Conservation (phyloP, 352 stramenopile species). For the Pythium phragmitis region DNA sequence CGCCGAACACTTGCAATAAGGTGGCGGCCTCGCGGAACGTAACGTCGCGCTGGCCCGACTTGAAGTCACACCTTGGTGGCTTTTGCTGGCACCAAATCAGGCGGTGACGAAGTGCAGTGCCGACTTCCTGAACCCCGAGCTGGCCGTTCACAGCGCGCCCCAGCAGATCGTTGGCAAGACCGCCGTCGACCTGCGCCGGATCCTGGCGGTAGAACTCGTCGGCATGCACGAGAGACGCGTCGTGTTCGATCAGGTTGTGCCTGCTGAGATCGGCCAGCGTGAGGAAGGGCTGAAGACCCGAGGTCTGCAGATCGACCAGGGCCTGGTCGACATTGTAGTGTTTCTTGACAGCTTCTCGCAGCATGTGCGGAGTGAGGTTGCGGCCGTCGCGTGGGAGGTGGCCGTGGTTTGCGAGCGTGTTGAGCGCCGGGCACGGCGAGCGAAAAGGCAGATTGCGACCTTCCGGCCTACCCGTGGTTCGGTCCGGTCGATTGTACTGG, state of each 20-base stretch:
- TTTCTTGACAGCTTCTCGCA: constrained; percentile 30
- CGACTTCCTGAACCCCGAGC: constrained; percentile 11
- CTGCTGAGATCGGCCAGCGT: constrained; percentile 39
- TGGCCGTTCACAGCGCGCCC: constrained; percentile 6
- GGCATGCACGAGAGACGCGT: constrained; percentile 43
- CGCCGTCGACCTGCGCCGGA: constrained; percentile 31
- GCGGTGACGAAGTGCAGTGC: constrained; percentile 1
- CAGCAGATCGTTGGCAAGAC: constrained; percentile 36
- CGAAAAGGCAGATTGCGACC: neutral
- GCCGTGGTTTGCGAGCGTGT: constrained; percentile 45
- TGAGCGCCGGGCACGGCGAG: constrained; percentile 50
- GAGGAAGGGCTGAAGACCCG: constrained; percentile 32
- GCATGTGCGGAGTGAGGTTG: constrained; percentile 26
- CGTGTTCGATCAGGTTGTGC: constrained; percentile 55
- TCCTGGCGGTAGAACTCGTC: constrained; percentile 39
- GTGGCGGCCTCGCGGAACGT: constrained; percentile 18
- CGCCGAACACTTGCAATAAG: constrained; percentile 13
- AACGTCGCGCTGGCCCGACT: constrained; percentile 18
- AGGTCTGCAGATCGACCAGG: constrained; percentile 33
- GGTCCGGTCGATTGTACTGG: neutral
- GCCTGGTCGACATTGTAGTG: constrained; percentile 32
- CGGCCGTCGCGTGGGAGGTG: constrained; percentile 20
- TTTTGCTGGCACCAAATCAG: constrained; percentile 11
- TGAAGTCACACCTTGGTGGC: constrained; percentile 3
- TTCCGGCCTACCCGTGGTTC: neutral